Percentiles rank a stretch among this genome's conserved stretches.
Conservation (phyloP, 768 basidiomycete genomes). For the Pisolithus sp. region DNA sequence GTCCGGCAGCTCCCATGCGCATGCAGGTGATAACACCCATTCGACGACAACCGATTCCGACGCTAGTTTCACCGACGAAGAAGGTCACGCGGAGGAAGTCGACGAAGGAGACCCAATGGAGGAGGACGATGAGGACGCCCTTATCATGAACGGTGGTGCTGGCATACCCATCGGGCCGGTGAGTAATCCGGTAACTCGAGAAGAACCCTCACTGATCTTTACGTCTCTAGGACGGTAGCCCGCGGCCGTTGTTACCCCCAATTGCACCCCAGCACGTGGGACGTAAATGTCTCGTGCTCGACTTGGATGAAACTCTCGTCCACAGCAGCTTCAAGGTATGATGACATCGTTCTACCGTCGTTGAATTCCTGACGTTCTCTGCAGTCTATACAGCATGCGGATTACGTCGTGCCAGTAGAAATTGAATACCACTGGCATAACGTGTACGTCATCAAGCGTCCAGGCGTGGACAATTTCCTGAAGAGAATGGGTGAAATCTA, state of each 20-base stretch:
- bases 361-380: slow-evolving; percentile 8
- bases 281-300: slow-evolving; percentile 92
- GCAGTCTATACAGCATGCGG: slow-evolving; percentile 88
- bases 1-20: slow-evolving; percentile 20
- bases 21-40: slow-evolving; percentile 25
- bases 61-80: slow-evolving; percentile 50
- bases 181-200: slow-evolving; percentile 27
- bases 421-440: slow-evolving; percentile 99
- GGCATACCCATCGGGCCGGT: slow-evolving; percentile 94
- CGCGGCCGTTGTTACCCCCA: slow-evolving; percentile 83
- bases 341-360: slow-evolving; percentile 8
- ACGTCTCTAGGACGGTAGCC: slow-evolving; percentile 66
- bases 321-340: slow-evolving; percentile 96
- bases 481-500: slow-evolving; percentile 99
- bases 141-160: slow-evolving; percentile 87
- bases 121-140: slow-evolving; percentile 78
- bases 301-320: slow-evolving; percentile 94
- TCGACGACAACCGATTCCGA: slow-evolving; percentile 28
- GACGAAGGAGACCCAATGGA: slow-evolving; percentile 60
- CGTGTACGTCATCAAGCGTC: slow-evolving; percentile 97
- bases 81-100: slow-evolving; percentile 58
- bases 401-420: slow-evolving; percentile 98
- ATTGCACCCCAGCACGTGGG: slow-evolving; percentile 75
- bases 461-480: slow-evolving; percentile 95
- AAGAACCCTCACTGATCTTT: slow-evolving; percentile 2